Evolutionary conservation across 306 rosid genomes (phyloP), one percentile per base, ranked within the genome.

Genomic region (Trifolium pratense): DNA sequence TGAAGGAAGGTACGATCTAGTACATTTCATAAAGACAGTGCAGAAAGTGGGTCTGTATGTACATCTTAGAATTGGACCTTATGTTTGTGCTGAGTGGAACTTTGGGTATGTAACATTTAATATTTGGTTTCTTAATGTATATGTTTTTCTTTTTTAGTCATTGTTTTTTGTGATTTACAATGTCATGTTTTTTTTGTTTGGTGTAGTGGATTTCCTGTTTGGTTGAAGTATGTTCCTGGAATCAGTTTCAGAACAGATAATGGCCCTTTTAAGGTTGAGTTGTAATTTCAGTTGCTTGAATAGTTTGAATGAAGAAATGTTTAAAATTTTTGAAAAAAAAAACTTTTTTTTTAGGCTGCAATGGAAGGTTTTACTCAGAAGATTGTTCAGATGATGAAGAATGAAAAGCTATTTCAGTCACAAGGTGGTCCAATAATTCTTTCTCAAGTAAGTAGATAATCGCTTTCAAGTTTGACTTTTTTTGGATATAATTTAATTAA

Each of bases 391-490:
- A 89, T 91, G 96, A 88, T 94, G 97, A 91, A 94, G 82, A 84
- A 79, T 75, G 96, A 94, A 74, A 89, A 74, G 80, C 84, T 94
- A 18, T 94, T 84, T 85, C 90, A 92, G 60, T 87, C 99, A 58
- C 97, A 94, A 83, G 99, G 99, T 31, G 99, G 99, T 76, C 99
- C 99, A 23, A 94, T 94, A 7, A 91, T 94, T 80, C 95, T 94
- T 78, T 88, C 99, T 21, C 99, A 94, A 90, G 99, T 91, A 79
- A 42, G 72, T 12, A 57, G 7, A 10, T 1, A 43, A 5, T 45
- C 73, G 29, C 70, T 64, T 58, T 61, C 69, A 39, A 10, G 49
- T 65, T 65, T 31, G 34, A 65, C 70, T 25, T 65, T 65, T 65
- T 65, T 57, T 57, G 63, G 20, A 51, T 2, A 51, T 51, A 7